Evolutionary conservation across 1,139 yeast species (phyloP), one percentile per base, ranked within the genome.

Genomic region (Taphrina communis): DNA sequence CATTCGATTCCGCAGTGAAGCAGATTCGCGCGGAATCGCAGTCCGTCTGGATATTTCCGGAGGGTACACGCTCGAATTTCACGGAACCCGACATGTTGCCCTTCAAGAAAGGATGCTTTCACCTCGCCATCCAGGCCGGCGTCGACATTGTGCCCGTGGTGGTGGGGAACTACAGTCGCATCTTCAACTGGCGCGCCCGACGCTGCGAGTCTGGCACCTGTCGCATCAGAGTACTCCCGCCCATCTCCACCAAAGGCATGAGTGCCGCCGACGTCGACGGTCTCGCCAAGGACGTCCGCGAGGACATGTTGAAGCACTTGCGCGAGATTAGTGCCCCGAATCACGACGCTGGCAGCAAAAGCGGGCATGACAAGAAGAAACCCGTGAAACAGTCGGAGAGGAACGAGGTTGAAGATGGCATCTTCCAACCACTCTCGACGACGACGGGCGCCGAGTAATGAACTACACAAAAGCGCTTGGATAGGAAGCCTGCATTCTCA

Each of bases 101-200:
- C 0, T 90, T 94, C 79, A 94, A 94, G 78, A 95, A 95, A 77
- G 99, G 99, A 65, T 98, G 98, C 0, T 95, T 95, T 86, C 97
- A 94, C 79, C 84, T 94, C 75, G 99, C 99, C 12, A 89, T 89
- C 72, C 96, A 93, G 78, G 97, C 97, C 2, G 86, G 86, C 53
- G 86, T 94, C 46, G 98, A 98, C 35, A 82, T 94, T 59, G 86
- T 94, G 14, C 99, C 99, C 2, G 82, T 89, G 58, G 96, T 90
- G 9, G 90, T 91, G 7, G 85, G 93, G 56, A 95, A 94, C 79
- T 90, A 96, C 69, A 88, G 96, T 6, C 84, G 85, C 50, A 78
- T 95, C 55, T 85, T 90, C 80, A 85, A 86, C 75, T 80, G 89
- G 61, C 84, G 84, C 73, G 77, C 80, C 51, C 82, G 82, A 71